Conservation (phyloP, 2,329 filamentous ascomycete species). For the Exophiala spinifera region DNA sequence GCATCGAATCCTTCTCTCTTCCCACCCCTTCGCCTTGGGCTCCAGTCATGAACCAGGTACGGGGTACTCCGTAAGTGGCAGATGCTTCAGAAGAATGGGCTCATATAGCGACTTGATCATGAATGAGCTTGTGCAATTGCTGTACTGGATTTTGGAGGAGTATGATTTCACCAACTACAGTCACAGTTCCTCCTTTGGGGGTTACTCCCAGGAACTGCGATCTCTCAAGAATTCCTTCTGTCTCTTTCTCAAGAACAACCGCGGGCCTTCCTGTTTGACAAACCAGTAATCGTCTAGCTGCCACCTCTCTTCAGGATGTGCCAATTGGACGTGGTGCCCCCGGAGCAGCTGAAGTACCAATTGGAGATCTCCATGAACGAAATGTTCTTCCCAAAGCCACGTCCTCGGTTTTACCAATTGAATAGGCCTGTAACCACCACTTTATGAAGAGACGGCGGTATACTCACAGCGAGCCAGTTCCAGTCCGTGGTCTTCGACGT, state of each 20-base stretch:
- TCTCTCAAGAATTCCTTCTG: too few relatives aligned
- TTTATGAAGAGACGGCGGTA: constrained; percentile 44
- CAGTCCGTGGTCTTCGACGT: constrained; percentile 34
- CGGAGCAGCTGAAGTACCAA: constrained; percentile 32
- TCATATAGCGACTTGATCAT: too few relatives aligned
- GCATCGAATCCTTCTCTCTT: too few relatives aligned
- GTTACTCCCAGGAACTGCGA: too few relatives aligned
- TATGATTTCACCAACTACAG: too few relatives aligned
- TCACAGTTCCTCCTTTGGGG: too few relatives aligned
- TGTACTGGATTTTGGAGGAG: too few relatives aligned
- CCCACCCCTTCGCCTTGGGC: too few relatives aligned
- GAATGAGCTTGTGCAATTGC: too few relatives aligned
- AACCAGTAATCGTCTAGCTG: constrained; percentile 10
- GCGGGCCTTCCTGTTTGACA: constrained; percentile 8
- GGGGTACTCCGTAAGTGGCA: too few relatives aligned
- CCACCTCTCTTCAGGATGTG: constrained; percentile 3
- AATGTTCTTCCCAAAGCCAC: constrained; percentile 37
- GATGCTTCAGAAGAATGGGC: too few relatives aligned
- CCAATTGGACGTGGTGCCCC: constrained; percentile 16
- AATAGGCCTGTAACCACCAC: not conserved
- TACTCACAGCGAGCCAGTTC: constrained; percentile 38
- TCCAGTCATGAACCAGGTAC: too few relatives aligned
- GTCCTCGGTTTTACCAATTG: constrained; percentile 30
- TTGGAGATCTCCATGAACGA: constrained; percentile 38
- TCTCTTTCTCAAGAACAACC: not conserved